Percentiles rank a stretch among this genome's conserved stretches.
Conservation (phyloP, 2,329 filamentous ascomycete species). For the Dothistroma pini region DNA sequence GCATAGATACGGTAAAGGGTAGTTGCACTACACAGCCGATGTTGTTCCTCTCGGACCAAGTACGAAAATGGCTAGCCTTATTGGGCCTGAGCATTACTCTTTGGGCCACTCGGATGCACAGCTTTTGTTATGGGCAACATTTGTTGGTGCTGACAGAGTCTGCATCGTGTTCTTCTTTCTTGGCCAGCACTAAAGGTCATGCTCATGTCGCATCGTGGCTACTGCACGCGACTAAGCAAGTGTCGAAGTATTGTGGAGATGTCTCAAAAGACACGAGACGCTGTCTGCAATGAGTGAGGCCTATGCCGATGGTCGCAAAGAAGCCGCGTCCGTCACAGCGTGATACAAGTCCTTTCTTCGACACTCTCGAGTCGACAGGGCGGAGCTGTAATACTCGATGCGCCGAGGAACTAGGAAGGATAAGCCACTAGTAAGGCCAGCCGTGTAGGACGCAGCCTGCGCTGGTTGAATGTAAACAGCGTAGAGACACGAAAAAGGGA, state of each 20-base stretch:
- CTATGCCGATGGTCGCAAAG: background rate
- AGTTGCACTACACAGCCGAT: background rate
- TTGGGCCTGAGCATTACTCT: background rate
- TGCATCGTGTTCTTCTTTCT: background rate
- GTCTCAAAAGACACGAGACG: background rate
- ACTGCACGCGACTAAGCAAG: background rate
- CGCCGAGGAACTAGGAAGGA: background rate
- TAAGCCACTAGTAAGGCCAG: background rate
- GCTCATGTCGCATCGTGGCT: background rate
- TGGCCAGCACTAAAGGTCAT: background rate
- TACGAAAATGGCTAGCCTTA: background rate
- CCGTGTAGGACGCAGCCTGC: background rate
- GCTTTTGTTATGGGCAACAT: background rate
- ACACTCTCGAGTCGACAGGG: background rate
- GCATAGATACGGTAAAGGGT: background rate
- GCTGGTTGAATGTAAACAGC: background rate
- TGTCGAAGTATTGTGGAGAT: background rate
- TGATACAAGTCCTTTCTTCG: background rate
- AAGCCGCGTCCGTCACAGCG: background rate
- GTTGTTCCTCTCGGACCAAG: background rate
- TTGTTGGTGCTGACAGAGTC: background rate
- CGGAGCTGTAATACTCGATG: background rate
- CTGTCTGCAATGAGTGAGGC: background rate
- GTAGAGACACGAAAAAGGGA: background rate
- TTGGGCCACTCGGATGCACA: background rate